Evolutionary conservation across 164 flowering plant species (phyloP), one percentile per base, ranked within the genome.

Genomic region (grape (Vitis vinifera)): DNA sequence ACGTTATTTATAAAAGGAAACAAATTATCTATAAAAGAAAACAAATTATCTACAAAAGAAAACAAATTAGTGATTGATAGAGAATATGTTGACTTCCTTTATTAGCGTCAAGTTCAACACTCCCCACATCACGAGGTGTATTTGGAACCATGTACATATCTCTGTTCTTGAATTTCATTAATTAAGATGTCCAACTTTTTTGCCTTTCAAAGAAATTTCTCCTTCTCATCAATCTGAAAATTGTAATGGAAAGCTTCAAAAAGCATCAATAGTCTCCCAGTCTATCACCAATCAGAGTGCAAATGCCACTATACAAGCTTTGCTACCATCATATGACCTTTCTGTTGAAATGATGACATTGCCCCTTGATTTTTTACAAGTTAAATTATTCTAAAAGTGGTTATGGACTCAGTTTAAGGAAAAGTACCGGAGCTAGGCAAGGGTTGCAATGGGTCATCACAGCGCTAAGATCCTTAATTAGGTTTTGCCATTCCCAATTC

Each of bases 381-480:
- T 14, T 31, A 58, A 49, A 56, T 23, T 23, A 23, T 23, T 1
- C 27, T 23, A 23, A 23, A 23, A 73, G 62, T 5, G 12, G 49
- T 11, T 9, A 59, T 53, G 55, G 49, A 51, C n/a, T 23, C 70
- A 47, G 29, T 87, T 23, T 23, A 23, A 23, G 27, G 27, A 23
- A 23, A 1, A 23, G 27, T 23, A 92, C 97, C 73, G 86, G 90
- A 74, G 89, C 97, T 65, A 92, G 79, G 77, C 97, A 92, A 69
- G 97, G 95, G 68, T 92, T 92, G 88, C 95, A 92, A 71, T 92
- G 90, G 50, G 91, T 87, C 97, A 92, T 92, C 80, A 88, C 87
- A 13, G 76, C 65, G 17, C 59, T 53, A 1, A 92, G 92, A 75
- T 92, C 95, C 63, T 83, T 65, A 11, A 90, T 66, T 51, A 92